phyloP scores from a whole-genome alignment of 202 grass and related monocot genomes.

The Panicum virgatum region DNA sequence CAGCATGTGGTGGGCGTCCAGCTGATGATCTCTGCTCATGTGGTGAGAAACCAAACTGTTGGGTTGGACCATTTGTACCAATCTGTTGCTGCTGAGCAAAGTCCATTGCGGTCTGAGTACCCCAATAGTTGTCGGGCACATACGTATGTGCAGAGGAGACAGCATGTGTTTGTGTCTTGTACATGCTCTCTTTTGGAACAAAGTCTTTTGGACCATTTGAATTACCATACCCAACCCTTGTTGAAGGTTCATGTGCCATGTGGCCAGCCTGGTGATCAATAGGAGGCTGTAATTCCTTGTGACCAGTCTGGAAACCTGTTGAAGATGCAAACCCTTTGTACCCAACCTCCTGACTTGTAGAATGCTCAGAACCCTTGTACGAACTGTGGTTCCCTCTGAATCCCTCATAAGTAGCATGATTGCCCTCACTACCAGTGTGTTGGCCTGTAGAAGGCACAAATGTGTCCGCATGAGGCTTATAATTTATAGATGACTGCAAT shows the following conservation, averaged over 20 bases:
- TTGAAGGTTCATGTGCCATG: conserved; percentile 12
- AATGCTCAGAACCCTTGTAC: conserved; percentile 23
- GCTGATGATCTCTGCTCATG: conserved; percentile 69
- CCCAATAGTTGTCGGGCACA: conserved; percentile 53
- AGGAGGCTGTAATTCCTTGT: conserved; percentile 34
- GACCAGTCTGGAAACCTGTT: conserved; percentile 21
- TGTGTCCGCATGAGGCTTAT: conserved; percentile 4
- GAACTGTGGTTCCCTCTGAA: conserved; percentile 27
- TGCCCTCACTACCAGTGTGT: conserved; percentile 4
- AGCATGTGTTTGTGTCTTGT: conserved; percentile 28
- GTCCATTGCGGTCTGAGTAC: conserved; percentile 46
- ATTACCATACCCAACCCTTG: conserved; percentile 25
- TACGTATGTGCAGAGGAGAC: conserved; percentile 35
- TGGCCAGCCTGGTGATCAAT: conserved; percentile 44
- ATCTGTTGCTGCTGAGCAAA: conserved; percentile 55
- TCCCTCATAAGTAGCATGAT: conserved; percentile 28
- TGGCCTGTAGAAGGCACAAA: conserved; percentile 41
- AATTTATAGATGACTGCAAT: conserved; percentile 26
- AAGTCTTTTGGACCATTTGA: conserved; percentile 37
- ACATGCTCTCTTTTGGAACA: conserved; percentile 31
- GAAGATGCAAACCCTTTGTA: conserved; percentile 32
- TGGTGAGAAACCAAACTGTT: conserved; percentile 55
- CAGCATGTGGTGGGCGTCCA: conserved; percentile 76
- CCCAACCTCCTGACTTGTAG: conserved; percentile 10
- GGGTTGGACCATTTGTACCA: conserved; percentile 36